These are phyloP conservation scores for Cercospora sesami DNA, from an alignment of 2,329 filamentous ascomycete species.

Conservation along the genomic window DNA sequence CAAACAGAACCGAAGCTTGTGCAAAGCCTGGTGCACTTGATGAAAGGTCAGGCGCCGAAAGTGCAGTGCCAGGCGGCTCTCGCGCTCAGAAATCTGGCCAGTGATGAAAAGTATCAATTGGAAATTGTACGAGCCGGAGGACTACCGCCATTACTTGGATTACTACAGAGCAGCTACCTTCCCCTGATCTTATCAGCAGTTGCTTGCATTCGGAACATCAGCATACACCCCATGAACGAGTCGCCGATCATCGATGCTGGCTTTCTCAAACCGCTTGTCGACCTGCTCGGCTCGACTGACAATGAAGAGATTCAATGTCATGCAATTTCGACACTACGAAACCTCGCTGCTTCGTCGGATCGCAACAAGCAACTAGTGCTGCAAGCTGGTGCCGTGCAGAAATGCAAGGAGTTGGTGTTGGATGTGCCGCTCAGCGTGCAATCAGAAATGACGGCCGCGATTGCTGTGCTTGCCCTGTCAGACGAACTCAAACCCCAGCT, in stretches of 20 bases:
- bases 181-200: constrained; percentile 95
- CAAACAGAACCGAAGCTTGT: constrained; percentile 89
- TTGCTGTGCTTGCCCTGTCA: constrained; percentile 90
- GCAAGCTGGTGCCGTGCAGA: constrained; percentile 93
- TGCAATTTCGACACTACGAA: constrained; percentile 93
- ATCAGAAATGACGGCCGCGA: constrained; percentile 99
- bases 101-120: constrained; percentile 97
- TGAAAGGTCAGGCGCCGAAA: constrained; percentile 96
- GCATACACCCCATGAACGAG: constrained; percentile 95
- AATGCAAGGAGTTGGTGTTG: constrained; percentile 95
- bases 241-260: constrained; percentile 98
- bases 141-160: constrained; percentile 77
- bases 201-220: constrained; percentile 97
- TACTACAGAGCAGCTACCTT: constrained; percentile 92
- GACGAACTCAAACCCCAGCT: constrained; percentile 93
- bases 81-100: constrained; percentile 90
- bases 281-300: constrained; percentile 89
- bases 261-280: constrained; percentile 89
- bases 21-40: constrained; percentile 89
- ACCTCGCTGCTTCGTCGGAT: constrained; percentile 93
- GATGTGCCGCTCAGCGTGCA: constrained; percentile 92
- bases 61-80: constrained; percentile 97
- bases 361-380: constrained; percentile 97
- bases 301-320: constrained; percentile 99
- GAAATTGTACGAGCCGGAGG: constrained; percentile 92